Conservation (phyloP, 2,329 filamentous ascomycete species). For the Sarocladiaceae sp. region DNA sequence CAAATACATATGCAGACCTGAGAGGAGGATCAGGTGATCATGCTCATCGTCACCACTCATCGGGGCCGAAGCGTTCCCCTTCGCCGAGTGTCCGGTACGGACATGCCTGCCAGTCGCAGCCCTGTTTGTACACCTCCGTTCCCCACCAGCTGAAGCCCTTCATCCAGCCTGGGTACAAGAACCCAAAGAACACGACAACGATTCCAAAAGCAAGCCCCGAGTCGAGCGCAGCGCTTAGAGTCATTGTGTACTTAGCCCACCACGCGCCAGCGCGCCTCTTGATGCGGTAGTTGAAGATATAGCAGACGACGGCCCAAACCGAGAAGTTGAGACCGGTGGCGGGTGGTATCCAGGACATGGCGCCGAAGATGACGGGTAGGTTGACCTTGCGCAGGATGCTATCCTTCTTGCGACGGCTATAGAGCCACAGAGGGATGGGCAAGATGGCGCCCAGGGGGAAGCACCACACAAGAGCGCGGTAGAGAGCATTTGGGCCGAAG, state of each 20-base stretch:
- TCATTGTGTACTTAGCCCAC: slow-evolving; percentile 94
- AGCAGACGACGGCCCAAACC: slow-evolving; percentile 81
- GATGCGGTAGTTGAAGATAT: slow-evolving; percentile 73
- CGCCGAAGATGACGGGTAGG: slow-evolving; percentile 76
- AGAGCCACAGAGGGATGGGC: slow-evolving; percentile 68
- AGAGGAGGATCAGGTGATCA: slow-evolving; percentile 13
- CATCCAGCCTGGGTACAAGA: slow-evolving; percentile 75
- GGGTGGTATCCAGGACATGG: slow-evolving; percentile 79
- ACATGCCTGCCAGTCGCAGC: slow-evolving; percentile 81
- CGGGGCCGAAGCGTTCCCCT: slow-evolving; percentile 61
- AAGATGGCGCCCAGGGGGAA: slow-evolving; percentile 71
- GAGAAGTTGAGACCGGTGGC: slow-evolving; percentile 83
- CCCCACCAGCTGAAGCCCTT: slow-evolving; percentile 79
- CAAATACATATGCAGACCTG: too few species aligned
- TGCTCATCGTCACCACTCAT: slow-evolving; percentile 40
- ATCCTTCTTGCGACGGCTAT: slow-evolving; percentile 49
- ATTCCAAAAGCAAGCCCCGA: slow-evolving; percentile 77
- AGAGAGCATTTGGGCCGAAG: slow-evolving; percentile 70
- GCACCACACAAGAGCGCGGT: slow-evolving; percentile 72
- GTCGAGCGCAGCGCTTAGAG: slow-evolving; percentile 74
- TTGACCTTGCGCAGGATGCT: slow-evolving; percentile 71
- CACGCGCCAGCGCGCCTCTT: slow-evolving; percentile 63
- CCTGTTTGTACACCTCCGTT: slow-evolving; percentile 76
- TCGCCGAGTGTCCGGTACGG: slow-evolving; percentile 58
- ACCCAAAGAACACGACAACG: slow-evolving; percentile 77